These are phyloP conservation scores for Petunia secreta DNA, from an alignment of 257 asterid genomes.

Conservation along the genomic window DNA sequence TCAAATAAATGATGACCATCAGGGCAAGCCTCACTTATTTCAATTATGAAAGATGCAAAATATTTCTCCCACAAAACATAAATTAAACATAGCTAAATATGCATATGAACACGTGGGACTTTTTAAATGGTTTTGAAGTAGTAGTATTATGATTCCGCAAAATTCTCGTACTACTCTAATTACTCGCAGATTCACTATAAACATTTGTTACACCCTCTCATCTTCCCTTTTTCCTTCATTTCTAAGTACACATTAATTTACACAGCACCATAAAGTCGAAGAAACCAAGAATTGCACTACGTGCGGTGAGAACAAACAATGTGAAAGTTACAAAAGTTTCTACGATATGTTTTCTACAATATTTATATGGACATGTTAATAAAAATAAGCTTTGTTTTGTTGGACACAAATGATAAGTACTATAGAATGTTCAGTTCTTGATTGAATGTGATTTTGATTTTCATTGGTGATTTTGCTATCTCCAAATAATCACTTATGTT, in stretches of 20 bases:
- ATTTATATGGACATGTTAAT: background rate
- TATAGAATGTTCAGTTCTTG: too few species aligned
- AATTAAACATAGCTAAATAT: background rate
- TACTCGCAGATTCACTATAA: background rate
- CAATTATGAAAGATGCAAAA: too few species aligned
- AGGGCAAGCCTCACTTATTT: too few species aligned
- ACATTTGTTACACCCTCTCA: background rate
- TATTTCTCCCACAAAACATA: too few species aligned
- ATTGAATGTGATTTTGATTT: too few species aligned
- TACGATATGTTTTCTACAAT: too few species aligned
- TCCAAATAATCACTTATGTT: background rate
- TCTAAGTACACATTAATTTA: background rate
- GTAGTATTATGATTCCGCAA: slow-evolving; percentile 14
- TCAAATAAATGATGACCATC: too few species aligned
- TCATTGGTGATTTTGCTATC: background rate
- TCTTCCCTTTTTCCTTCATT: too few species aligned
- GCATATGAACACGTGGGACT: background rate
- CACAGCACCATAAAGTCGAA: background rate
- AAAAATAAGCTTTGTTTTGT: background rate
- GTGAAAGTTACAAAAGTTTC: too few species aligned
- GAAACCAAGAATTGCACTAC: background rate
- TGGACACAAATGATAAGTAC: background rate
- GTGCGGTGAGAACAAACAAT: background rate
- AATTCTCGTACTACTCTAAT: background rate
- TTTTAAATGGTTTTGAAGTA: slow-evolving; percentile 1